These are phyloP conservation scores for Daldinia caldariorum DNA, from an alignment of 495 filamentous ascomycete genomes.

Conservation along the genomic window DNA sequence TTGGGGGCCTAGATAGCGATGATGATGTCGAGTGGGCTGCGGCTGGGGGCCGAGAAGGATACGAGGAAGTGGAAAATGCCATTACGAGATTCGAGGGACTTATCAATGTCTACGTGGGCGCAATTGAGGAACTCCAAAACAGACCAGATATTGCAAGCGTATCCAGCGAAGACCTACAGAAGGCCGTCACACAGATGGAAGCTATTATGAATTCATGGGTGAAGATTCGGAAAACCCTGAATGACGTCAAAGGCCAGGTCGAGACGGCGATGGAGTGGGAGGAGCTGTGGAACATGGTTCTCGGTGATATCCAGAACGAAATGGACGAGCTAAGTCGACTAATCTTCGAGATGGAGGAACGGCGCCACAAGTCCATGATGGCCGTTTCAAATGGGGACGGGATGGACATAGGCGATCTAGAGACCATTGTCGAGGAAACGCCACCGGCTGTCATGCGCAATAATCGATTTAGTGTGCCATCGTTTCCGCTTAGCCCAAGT, in stretches of 20 bases:
- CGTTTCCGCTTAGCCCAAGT: slow-evolving; percentile 64
- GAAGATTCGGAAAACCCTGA: slow-evolving; percentile 76
- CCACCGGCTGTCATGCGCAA: slow-evolving; percentile 65
- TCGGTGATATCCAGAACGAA: slow-evolving; percentile 93
- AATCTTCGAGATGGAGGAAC: slow-evolving; percentile 97
- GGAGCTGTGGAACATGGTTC: slow-evolving; percentile 91
- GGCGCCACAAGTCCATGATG: slow-evolving; percentile 76
- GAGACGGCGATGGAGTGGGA: slow-evolving; percentile 99
- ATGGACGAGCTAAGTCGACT: slow-evolving; percentile 82
- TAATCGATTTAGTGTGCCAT: slow-evolving; percentile 74
- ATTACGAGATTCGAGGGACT: slow-evolving; percentile 85
- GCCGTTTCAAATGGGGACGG: slow-evolving; percentile 66
- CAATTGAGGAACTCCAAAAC: slow-evolving; percentile 87
- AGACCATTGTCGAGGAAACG: slow-evolving; percentile 92
- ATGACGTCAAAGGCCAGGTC: slow-evolving; percentile 84
- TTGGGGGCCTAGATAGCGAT: slow-evolving; percentile 85
- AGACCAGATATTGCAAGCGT: slow-evolving; percentile 80
- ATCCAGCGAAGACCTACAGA: slow-evolving; percentile 70
- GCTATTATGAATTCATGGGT: slow-evolving; percentile 84
- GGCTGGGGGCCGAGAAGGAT: slow-evolving; percentile 85
- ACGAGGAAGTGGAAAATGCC: slow-evolving; percentile 88
- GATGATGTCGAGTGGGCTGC: slow-evolving; percentile 99
- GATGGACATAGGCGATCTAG: slow-evolving; percentile 87
- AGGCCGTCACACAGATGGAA: slow-evolving; percentile 87
- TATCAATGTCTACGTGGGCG: slow-evolving; percentile 86